Conservation (phyloP, 2,329 filamentous ascomycete species). For the Dendrostoma leiphaemia region DNA sequence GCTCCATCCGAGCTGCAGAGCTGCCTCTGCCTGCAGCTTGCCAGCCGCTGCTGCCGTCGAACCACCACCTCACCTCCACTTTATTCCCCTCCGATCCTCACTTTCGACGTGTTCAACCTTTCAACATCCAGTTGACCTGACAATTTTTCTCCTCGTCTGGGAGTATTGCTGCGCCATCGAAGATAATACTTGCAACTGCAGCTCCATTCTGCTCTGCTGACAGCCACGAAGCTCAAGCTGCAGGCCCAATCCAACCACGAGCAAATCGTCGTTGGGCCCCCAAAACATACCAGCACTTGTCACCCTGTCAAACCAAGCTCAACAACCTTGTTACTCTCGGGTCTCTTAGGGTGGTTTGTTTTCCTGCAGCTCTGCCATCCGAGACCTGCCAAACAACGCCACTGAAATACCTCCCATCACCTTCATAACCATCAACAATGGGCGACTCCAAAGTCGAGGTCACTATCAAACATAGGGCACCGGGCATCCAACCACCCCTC, state of each 20-base stretch:
- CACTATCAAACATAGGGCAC: conserved; percentile 59
- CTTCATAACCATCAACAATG: conserved; percentile 30
- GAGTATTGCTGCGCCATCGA: neutral
- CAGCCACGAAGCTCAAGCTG: no score
- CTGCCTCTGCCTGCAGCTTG: neutral
- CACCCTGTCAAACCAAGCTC: no score
- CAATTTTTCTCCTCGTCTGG: neutral
- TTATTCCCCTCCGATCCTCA: neutral
- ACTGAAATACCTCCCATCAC: neutral
- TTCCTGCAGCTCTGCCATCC: no score
- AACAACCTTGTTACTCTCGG: no score
- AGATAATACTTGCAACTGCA: neutral
- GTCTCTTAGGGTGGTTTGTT: no score
- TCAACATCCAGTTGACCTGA: neutral
- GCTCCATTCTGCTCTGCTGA: no score
- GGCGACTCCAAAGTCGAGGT: conserved; percentile 39
- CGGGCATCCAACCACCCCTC: conserved; percentile 63
- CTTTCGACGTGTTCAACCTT: neutral
- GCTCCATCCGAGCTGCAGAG: neutral
- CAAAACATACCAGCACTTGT: neutral
- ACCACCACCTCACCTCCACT: neutral
- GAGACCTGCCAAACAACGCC: no score
- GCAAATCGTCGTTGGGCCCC: neutral
- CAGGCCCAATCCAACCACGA: conserved; percentile 1
- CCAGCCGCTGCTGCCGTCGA: neutral